Evolutionary conservation across 208 protist species (phyloP).

Genomic region (Kentomonas sorsogonicus): DNA sequence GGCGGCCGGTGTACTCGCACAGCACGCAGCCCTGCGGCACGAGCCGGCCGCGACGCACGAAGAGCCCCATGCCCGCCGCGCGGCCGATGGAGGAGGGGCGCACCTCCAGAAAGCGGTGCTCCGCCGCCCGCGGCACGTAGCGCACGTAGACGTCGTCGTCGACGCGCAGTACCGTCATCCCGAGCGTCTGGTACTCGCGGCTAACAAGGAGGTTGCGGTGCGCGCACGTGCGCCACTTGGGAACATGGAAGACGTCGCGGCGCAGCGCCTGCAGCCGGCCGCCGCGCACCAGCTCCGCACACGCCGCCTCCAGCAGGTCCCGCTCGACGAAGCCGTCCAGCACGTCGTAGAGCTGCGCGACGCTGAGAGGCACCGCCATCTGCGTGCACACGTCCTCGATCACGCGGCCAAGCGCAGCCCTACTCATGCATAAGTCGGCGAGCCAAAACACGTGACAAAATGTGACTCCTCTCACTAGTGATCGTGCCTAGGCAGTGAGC

Average conservation of each 20-base stretch:
- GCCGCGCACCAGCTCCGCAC: conserved; percentile 54
- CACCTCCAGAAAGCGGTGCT: conserved; percentile 84
- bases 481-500: too few species aligned
- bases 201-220: conserved; percentile 58
- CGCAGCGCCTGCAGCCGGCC: conserved; percentile 45
- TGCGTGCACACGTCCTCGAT: conserved; percentile 65
- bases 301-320: conserved; percentile 51
- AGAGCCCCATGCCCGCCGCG: conserved; percentile 66
- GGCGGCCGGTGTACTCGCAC: conserved; percentile 75
- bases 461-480: too few species aligned
- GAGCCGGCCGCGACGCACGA: conserved; percentile 52
- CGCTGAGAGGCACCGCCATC: conserved; percentile 55
- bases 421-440: too few species aligned
- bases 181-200: conserved; percentile 71
- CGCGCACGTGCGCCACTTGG: conserved; percentile 28
- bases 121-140: conserved; percentile 53
- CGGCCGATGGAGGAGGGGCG: conserved; percentile 47
- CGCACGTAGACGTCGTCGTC: conserved; percentile 34
- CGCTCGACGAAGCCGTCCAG: conserved; percentile 49
- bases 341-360: conserved; percentile 29
- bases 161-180: conserved; percentile 60
- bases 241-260: conserved; percentile 52
- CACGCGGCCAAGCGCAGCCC: conserved; percentile 45
- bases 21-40: conserved; percentile 71
- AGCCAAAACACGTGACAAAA: too few species aligned